phyloP scores from a whole-genome alignment of 345 rosid species.

The Gossypium rotundifolium region DNA sequence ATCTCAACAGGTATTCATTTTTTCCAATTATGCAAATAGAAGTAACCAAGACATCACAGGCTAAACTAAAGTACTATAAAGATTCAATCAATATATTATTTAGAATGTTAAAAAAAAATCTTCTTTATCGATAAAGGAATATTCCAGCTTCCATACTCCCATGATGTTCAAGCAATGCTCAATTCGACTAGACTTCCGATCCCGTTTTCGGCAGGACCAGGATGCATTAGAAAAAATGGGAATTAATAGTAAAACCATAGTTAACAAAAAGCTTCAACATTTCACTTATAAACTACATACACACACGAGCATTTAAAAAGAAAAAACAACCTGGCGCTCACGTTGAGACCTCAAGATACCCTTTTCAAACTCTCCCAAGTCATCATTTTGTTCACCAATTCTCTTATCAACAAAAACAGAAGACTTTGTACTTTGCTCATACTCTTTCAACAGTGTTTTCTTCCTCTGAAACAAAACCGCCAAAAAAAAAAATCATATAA shows the following conservation, averaged over 20 bases:
- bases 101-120: no score
- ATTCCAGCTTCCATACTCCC: no score
- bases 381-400: slow-evolving; percentile 70
- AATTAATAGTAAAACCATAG: no score
- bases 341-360: slow-evolving; percentile 77
- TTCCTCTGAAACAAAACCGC: slow-evolving; percentile 44
- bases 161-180: not conserved
- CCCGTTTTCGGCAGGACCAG: no score
- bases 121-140: no score
- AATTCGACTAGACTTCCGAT: not conserved
- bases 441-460: slow-evolving; percentile 77
- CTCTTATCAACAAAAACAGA: slow-evolving; percentile 71
- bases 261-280: no score
- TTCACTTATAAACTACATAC: not conserved
- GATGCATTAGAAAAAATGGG: no score
- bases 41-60: not conserved
- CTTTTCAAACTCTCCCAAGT: slow-evolving; percentile 72
- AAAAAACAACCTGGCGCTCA: slow-evolving; percentile 47
- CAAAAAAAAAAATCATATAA: not conserved
- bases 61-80: not conserved
- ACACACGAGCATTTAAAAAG: not conserved
- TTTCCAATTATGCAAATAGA: not conserved
- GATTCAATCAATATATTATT: no score
- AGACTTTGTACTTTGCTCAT: slow-evolving; percentile 63
- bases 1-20: no score